Evolutionary conservation across 1,139 yeast genomes (phyloP), one percentile per base, ranked within the genome.

Genomic region (Blastobotrys indianensis): DNA sequence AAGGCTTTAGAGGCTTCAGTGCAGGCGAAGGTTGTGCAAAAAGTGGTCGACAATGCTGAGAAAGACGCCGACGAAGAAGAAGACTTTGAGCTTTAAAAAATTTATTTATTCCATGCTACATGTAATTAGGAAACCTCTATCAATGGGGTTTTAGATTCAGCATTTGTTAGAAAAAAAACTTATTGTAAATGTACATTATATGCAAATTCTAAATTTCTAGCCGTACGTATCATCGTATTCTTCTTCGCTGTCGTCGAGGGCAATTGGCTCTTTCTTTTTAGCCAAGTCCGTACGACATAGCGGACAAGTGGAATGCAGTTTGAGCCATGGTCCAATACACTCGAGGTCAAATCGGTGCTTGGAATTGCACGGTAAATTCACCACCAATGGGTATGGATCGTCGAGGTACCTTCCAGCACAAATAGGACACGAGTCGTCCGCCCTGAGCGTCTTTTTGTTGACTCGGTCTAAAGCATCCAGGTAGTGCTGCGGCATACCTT

Each of bases 271-370:
- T 54, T 73, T 75, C 53, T 79, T 70, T 45, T 70, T 71, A 40
- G 75, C 63, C 23, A 90, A 77, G 57, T 87, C 82, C 51, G 76
- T 79, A 53, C 97, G 71, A 62, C 97, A 90, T 60, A 90, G 66
- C 0, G 97, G 97, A 61, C 97, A 90, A 0, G 95, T 87, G 1
- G 82, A 72, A 58, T 85, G 83, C 50, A 80, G 70, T 53, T 79
- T 78, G 44, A 90, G 69, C 97, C 97, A 90, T 0, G 95, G 94
- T 0, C 84, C 84, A 36, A 90, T 80, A 62, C 97, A 90, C 56
- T 90, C 97, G 55, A 88, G 69, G 61, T 90, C 97, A 64, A 85
- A 90, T 34, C 74, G 73, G 64, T 90, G 97, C 40, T 72, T 76
- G 3, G 68, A 62, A 40, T 75, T 74, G 61, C 97, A 92, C 0